Evolutionary conservation across 2,329 filamentous ascomycete species (phyloP), one percentile per base, ranked within the genome.

Genomic region (Knoxdaviesia capensis): DNA sequence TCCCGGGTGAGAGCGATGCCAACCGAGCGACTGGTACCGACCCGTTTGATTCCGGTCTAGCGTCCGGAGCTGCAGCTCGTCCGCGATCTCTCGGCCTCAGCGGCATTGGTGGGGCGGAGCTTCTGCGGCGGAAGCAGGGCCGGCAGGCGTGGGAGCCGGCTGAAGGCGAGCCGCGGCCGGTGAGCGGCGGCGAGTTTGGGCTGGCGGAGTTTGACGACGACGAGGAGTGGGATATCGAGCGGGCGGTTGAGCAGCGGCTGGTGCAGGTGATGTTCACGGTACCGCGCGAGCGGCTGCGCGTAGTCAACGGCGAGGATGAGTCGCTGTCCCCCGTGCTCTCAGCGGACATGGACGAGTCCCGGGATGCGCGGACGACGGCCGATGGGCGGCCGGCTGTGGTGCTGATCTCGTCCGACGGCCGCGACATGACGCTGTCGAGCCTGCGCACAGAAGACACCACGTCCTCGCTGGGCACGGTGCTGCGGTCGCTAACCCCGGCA

Each of bases 201-300:
- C 20, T 20, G 20, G 20, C 51, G 31, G 53, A 50, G 39, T 11
- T 40, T 30, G 52, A 53, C 34, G 61, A 63, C 32, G 74, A 80
- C 43, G 77, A 74, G 56, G 79, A 85, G 43, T 83, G 80, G 80
- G 81, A 86, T 50, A 73, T 87, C 35, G 81, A 87, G 55, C 66
- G 69, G 43, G 80, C 80, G 3, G 71, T 80, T 1, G 77, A 84
- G 59, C 71, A 71, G 45, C 62, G 80, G 28, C 64, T 82, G 6
- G 80, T 87, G 46, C 81, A 87, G 57, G 72, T 85, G 53, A 90
- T 93, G 73, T 96, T 94, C 58, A 94, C 88, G 0, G 85, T 94
- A 46, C 88, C 90, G 3, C 85, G 80, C 56, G 80, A 88, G 57
- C 74, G 76, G 50, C 60, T 96, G 47, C 65, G 88, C 30, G 86